Percentiles rank a stretch among this genome's conserved stretches.
These are phyloP conservation scores for Nemania sp. DNA, from an alignment of 2,329 filamentous ascomycete species.

Conservation along the genomic window DNA sequence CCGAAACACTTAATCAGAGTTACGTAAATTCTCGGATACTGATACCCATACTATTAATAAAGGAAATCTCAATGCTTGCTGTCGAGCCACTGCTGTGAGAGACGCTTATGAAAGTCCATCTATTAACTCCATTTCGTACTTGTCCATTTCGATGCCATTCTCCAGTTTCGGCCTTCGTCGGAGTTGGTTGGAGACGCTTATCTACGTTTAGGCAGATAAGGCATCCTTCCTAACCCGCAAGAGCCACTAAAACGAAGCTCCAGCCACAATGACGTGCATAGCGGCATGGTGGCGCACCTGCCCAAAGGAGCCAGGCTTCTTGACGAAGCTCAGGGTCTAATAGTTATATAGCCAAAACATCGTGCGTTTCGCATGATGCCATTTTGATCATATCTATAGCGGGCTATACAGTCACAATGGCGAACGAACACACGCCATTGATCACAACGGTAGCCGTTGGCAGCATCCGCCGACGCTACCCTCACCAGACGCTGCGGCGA, in stretches of 20 bases:
- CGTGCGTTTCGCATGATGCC: neutral
- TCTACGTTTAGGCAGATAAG: neutral
- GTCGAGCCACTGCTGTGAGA: no score
- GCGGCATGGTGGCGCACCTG: conserved; percentile 11
- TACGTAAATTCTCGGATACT: no score
- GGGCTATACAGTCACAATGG: conserved; percentile 40
- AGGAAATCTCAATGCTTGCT: no score
- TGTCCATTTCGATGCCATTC: neutral
- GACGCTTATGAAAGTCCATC: no score
- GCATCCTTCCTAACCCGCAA: neutral
- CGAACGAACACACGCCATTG: conserved; percentile 66
- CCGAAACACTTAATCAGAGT: no score
- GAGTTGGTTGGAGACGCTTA: neutral
- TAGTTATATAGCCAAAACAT: neutral
- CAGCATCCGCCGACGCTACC: conserved; percentile 57
- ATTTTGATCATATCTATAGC: conserved; percentile 2
- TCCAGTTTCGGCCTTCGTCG: conserved; percentile 1
- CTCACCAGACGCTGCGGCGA: conserved; percentile 63
- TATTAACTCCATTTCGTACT: no score
- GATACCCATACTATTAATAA: no score
- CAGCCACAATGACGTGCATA: conserved; percentile 25
- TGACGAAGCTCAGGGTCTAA: no score
- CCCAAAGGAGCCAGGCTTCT: no score
- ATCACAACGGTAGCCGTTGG: conserved; percentile 64
- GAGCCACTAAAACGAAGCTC: neutral